Evolutionary conservation across 2,329 filamentous ascomycete genomes (phyloP), one percentile per base, ranked within the genome.

Genomic region (Hymenoscyphus fraxineus): DNA sequence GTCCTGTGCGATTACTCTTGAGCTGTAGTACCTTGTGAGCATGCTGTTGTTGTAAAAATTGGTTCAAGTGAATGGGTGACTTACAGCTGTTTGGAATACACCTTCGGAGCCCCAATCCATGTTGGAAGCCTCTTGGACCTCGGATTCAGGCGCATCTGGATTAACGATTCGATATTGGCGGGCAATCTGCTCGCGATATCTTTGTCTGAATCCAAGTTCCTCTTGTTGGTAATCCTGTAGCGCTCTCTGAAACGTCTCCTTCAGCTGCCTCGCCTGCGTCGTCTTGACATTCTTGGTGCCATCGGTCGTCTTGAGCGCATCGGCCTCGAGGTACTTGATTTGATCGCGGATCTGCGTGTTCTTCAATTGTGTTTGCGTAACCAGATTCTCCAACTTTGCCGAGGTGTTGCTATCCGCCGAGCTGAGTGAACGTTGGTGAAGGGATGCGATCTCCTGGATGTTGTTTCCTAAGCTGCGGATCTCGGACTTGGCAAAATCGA

Each of bases 111-210:
- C 86, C 88, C 90, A 91, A 75, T 93, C 88, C 62, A 86, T 81
- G 70, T 91, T 82, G 31, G 86, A 80, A 3, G 90, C 90, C 75
- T 91, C 80, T 59, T 83, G 80, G 2, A 93, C 87, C 77, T 94
- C 89, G 1, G 83, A 80, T 65, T 93, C 89, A 59, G 84, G 84
- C n/a, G 91, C 91, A 56, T 92, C 88, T 60, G 91, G 91, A 75
- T 93, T 92, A 70, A 92, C 90, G 74, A 94, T 93, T 64, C 86
- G 83, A 77, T 91, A 93, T 77, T 95, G 91, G 72, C 91, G 84
- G 65, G 86, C 86, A 74, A 94, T 92, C 76, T 92, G 89, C 68
- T 93, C 89, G 66, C 88, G 85, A 77, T 92, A 92, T 68, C 87
- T 82, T 74, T 85, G 82, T 73, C 85, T 83, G 80, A 92, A 93